Evolutionary conservation across 352 stramenopile species (phyloP).

Genomic region (Chrysophaeum taylorii): DNA sequence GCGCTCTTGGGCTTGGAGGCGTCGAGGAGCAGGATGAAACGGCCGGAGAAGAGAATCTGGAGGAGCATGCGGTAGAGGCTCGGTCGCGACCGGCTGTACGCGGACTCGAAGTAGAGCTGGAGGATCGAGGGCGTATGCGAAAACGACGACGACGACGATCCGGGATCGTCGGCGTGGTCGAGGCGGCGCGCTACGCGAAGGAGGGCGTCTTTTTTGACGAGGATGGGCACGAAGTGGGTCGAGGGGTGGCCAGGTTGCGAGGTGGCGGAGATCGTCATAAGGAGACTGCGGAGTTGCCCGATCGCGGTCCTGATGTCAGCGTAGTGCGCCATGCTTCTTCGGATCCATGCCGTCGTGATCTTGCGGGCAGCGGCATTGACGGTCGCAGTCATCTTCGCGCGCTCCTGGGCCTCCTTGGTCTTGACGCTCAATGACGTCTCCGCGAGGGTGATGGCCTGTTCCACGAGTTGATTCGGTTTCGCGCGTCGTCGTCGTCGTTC

Average conservation of each 20-base stretch:
- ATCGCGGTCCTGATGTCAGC: background rate
- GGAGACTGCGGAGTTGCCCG: background rate
- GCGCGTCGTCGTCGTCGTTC: too few relatives aligned
- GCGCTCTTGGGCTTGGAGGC: background rate
- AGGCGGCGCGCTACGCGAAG: background rate
- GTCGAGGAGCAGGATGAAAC: conserved; percentile 1
- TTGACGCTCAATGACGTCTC: too few relatives aligned
- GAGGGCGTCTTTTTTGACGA: background rate
- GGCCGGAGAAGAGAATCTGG: background rate
- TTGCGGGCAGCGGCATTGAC: background rate
- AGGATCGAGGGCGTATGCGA: background rate
- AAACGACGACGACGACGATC: too few relatives aligned
- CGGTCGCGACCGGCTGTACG: background rate
- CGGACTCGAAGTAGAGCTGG: background rate
- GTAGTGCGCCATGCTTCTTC: background rate
- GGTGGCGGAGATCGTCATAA: background rate
- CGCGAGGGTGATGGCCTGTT: too few relatives aligned
- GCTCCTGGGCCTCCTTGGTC: too few relatives aligned
- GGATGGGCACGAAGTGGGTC: background rate
- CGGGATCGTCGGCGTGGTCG: too few relatives aligned
- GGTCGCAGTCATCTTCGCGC: too few relatives aligned
- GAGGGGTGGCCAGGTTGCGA: background rate
- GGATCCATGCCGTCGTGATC: background rate
- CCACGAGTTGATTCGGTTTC: too few relatives aligned
- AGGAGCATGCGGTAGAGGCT: background rate